Base-by-base conservation (phyloP, 176 grass and related monocot genomes). In the Juncus effusus region DNA sequence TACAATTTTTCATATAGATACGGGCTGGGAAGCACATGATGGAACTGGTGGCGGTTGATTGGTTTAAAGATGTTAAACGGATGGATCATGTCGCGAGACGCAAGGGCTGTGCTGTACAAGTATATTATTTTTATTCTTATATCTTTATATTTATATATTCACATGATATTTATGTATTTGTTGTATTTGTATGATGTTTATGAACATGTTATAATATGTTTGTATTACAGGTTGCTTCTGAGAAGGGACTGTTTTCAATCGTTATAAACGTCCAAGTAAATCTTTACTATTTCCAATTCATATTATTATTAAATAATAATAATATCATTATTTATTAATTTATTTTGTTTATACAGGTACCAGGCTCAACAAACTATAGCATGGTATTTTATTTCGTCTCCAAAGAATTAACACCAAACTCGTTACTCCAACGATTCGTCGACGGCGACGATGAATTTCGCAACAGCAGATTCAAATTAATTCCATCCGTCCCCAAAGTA, bases 401-500 rank as follows among this genome's bases (percentile, higher is more conserved):
- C 10, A 92, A 91, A 84, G 73, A 84, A 79, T 72, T 91, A 65
- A 62, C 79, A 68, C 80, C 85, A 3, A 81, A 86, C 64, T 97
- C 93, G n/a, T 84, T 97, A 60, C 80, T 92, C 75, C 93, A 97
- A 77, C 74, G 71, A 39, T 97, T 97, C 77, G 93, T 97, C 70
- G 93, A 89, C 73, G 93, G 85, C 2, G 93, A 97, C 75, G 93
- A 97, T 53, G 88, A 97, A 81, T 97, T 86, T 41, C 85, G 88
- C 42, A 97, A 97, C 81, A 97, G 88, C 83, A 89, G 88, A 74
- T 92, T 97, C 83, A 97, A 97, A 81, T 62, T 97, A 63, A 97
- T 97, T 41, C 93, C 93, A 61, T 88, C 93, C 58, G 93, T 97
- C 61, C 93, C 93, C 14, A 97, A 97, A 85, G 93, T 97, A 38